phyloP scores from a whole-genome alignment of 2,329 filamentous ascomycete species.

The Aureobasidium melanogenum region DNA sequence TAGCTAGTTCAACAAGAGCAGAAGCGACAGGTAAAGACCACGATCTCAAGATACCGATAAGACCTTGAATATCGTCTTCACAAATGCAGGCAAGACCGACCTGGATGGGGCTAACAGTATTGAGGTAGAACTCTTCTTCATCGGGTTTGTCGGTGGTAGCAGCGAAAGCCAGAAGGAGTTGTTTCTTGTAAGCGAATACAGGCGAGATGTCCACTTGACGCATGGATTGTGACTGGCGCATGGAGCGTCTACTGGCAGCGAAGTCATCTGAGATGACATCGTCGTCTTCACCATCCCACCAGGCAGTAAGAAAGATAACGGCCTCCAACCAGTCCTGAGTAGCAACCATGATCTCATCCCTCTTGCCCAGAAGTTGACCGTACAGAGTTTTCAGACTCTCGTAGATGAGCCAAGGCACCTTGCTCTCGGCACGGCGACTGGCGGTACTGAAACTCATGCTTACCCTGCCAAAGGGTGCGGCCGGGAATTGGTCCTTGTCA shows the following conservation, averaged over 20 bases:
- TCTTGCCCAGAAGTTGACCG: slow-evolving; percentile 67
- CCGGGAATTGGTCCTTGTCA: slow-evolving; percentile 27
- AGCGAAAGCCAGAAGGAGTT: slow-evolving; percentile 63
- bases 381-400: slow-evolving; percentile 76
- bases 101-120: slow-evolving; percentile 66
- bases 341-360: slow-evolving; percentile 64
- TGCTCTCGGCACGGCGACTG: slow-evolving; percentile 68
- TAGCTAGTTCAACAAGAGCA: slow-evolving; percentile 73
- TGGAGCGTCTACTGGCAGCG: slow-evolving; percentile 35
- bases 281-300: slow-evolving; percentile 81
- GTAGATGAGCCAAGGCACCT: slow-evolving; percentile 84
- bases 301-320: slow-evolving; percentile 70
- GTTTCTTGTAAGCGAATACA: slow-evolving; percentile 63
- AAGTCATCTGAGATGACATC: slow-evolving; percentile 34
- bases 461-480: slow-evolving; percentile 31
- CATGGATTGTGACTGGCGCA: slow-evolving; percentile 30
- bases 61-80: slow-evolving; percentile 70
- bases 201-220: slow-evolving; percentile 43
- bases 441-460: slow-evolving; percentile 57
- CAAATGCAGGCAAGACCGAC: slow-evolving; percentile 74
- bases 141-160: slow-evolving; percentile 54
- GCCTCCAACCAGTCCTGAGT: slow-evolving; percentile 92
- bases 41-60: slow-evolving; percentile 62
- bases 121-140: slow-evolving; percentile 61
- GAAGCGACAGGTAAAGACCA: slow-evolving; percentile 77